Base-by-base conservation (phyloP, 1,139 yeast genomes). In the Chernovozyma aurita region DNA sequence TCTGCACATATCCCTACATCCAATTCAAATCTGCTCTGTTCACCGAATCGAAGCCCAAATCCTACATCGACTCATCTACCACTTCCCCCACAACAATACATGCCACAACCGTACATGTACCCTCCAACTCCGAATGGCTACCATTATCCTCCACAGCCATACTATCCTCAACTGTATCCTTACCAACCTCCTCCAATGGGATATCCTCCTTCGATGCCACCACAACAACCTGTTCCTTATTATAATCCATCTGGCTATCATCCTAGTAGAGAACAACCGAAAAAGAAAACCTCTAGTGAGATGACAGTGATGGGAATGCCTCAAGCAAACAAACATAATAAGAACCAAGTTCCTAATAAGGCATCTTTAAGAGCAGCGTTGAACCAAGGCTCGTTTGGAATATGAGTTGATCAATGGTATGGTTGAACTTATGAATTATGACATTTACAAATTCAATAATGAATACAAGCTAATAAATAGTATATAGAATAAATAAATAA, bases 361-460 rank as follows among this genome's bases (percentile, higher is more conserved):
- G 74, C 70, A 2, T 55, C 59, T 31, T 50, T 70, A 37, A 53
- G 76, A 36, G 65, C 70, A 9, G 74, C 73, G 1, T 60, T 70
- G 38, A 59, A 60, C 37, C 65, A 61, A 35, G 67, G 68, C 1
- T 53, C 57, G 29, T 70, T 67, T 50, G 75, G 76, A 9, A 67
- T 70, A 30, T 65, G 51, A 42, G 17, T 11, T 12, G 18, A n/a
- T n/a, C n/a, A n/a, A n/a, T n/a, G n/a, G n/a, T n/a, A n/a, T n/a
- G n/a, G n/a, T n/a, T n/a, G n/a, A 5, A 31, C 37, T 13, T 33
- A 33, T n/a, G 24, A n/a, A 9, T 12, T 17, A 29, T 14, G 9
- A 8, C 31, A 9, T 14, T 29, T 14, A 13, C n/a, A n/a, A n/a
- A n/a, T n/a, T n/a, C n/a, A n/a, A n/a, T n/a, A n/a, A n/a, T n/a